Evolutionary conservation across 1,284 basidiomycete species (phyloP).

Genomic region (Malassezia obtusa): DNA sequence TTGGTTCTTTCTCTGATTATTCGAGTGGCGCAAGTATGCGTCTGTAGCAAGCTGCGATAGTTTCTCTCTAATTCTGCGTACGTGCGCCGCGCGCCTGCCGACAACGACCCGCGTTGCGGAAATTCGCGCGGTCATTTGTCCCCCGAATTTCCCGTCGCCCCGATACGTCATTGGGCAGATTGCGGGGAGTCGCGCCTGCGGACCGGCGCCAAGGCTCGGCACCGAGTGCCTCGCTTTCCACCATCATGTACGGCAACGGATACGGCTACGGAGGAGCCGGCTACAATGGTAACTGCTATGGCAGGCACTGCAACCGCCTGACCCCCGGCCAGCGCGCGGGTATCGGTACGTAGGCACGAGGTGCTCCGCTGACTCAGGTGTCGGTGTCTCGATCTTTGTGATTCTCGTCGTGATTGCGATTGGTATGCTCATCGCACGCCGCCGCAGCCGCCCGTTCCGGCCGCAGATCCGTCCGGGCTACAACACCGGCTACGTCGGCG

Average conservation of each 20-base stretch:
- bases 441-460: conserved; percentile 6
- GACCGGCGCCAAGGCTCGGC: too few species aligned
- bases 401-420: conserved; percentile 3
- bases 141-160: too few species aligned
- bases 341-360: conserved; percentile 7
- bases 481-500: background rate
- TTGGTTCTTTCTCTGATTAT: background rate
- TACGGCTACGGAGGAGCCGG: too few species aligned
- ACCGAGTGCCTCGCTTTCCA: too few species aligned
- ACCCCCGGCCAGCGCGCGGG: background rate
- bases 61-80: background rate
- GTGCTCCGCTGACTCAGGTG: background rate
- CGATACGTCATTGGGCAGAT: background rate
- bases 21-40: too few species aligned
- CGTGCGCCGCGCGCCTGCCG: too few species aligned
- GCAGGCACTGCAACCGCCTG: conserved; percentile 1
- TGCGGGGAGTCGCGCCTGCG: background rate
- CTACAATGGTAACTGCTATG: background rate
- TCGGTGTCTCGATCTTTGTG: conserved; percentile 5
- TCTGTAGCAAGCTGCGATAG: background rate
- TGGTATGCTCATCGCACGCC: background rate
- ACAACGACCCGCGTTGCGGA: too few species aligned
- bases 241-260: too few species aligned
- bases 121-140: too few species aligned
- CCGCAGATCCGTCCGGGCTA: conserved; percentile 4